Conservation (phyloP, 768 basidiomycete genomes). For the Lactarius sanguifluus region DNA sequence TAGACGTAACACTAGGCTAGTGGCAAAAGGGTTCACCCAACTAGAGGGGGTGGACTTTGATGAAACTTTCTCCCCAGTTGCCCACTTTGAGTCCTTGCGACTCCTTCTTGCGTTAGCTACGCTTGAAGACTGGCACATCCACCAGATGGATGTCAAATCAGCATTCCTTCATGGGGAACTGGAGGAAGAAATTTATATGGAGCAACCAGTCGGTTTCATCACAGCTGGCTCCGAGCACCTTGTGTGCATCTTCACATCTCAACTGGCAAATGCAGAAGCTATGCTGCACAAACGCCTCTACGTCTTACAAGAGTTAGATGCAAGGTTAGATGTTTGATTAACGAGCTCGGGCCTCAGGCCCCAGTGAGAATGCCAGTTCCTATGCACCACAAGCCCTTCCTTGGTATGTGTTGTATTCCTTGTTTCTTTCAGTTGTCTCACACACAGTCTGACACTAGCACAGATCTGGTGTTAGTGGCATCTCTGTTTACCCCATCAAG, state of each 20-base stretch:
- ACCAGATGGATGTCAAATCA: too few species aligned
- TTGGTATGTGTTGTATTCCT: conserved; percentile 26
- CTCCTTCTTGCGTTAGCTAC: too few species aligned
- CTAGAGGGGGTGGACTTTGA: too few species aligned
- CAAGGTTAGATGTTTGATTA: conserved; percentile 5
- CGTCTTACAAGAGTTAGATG: not conserved
- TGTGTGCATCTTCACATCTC: conserved; percentile 1
- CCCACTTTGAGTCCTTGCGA: too few species aligned
- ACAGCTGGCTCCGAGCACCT: too few species aligned
- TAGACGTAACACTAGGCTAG: too few species aligned
- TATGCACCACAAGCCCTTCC: conserved; percentile 17
- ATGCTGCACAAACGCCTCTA: not conserved
- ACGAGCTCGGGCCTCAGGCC: conserved; percentile 1
- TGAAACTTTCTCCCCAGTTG: too few species aligned
- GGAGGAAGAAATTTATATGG: too few species aligned
- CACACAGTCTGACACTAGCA: conserved; percentile 67
- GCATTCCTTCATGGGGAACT: too few species aligned
- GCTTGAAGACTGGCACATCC: too few species aligned
- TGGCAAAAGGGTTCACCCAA: too few species aligned
- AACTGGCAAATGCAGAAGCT: not conserved
- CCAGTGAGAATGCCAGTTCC: conserved; percentile 10
- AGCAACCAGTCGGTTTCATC: too few species aligned
- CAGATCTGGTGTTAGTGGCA: conserved; percentile 59
- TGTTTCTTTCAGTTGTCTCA: conserved; percentile 23
- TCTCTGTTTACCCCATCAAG: conserved; percentile 17